Evolutionary conservation across 1,284 basidiomycete species (phyloP), one percentile per base, ranked within the genome.

Genomic region (Malassezia restricta): DNA sequence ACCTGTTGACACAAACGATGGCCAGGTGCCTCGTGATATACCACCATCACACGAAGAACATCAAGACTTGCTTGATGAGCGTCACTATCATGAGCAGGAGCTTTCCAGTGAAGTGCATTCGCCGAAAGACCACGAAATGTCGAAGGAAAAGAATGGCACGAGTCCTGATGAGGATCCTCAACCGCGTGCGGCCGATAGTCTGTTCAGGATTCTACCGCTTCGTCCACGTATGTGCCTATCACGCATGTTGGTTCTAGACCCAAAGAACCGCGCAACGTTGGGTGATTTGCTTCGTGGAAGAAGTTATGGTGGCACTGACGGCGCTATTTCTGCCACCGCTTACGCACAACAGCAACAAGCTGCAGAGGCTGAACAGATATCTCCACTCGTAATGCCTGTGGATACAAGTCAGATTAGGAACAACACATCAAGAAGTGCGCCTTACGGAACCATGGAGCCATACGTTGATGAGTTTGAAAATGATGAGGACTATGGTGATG

Each of bases 201-300:
- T 98, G 71, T 98, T 98, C 80, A 82, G 90, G n/a, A 79, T 98
- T 6, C 78, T 98, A 17, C 92, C 92, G 5, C 84, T 92, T 54
- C 92, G 96, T 76, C 84, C 67, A 27, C 60, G 68, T 12, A 60
- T 83, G 12, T 88, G 87, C 8, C 78, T 98, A 49, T 84, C 88
- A 56, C 82, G 91, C 49, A 98, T 98, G 94, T 79, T 98, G 65
- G 84, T 83, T 57, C 81, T 96, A 49, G 90, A 96, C 73, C 87
- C 91, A 1, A 77, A 79, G 8, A 81, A 85, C 49, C 83, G 94
- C 33, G 94, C 88, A 74, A 96, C 94, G 27, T 80, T 98, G 49
- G 85, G 86, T n/a, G 89, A 95, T 69, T 76, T 98, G 42, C 78
- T 96, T 51, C 83, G 85, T 65, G 92, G 92, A 14, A 68, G 75